Evolutionary conservation across 164 flowering plant genomes (phyloP).

Genomic region (Nymphaea colorata): DNA sequence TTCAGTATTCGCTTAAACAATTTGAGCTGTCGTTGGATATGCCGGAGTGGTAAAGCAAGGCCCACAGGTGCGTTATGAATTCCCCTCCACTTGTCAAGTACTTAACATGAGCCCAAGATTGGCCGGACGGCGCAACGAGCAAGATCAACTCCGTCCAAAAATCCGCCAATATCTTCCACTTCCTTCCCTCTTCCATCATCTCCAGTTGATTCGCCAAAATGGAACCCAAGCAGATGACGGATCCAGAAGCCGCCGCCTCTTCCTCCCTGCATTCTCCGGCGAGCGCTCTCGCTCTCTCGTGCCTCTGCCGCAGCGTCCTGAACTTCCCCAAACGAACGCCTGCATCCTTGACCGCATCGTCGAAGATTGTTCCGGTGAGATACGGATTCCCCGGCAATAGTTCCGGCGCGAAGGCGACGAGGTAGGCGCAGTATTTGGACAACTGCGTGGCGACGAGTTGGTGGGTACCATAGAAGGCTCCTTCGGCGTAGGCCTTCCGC

Average conservation of each 20-base stretch:
- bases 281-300: not conserved
- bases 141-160: conserved; percentile 7
- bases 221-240: not conserved
- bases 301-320: not conserved
- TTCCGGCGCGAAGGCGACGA: not conserved
- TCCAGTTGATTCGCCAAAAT: conserved; percentile 4
- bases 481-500: not conserved
- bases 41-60: conserved; percentile 5
- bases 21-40: not conserved
- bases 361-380: not conserved
- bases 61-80: conserved; percentile 6
- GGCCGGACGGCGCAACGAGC: conserved; percentile 5
- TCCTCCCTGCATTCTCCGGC: not conserved
- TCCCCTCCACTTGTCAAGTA: conserved; percentile 1
- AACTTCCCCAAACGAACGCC: not conserved
- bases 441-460: not conserved
- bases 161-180: conserved; percentile 11
- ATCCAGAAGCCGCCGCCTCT: not conserved
- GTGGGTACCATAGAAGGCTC: not conserved
- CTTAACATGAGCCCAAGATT: not conserved
- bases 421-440: conserved; percentile 3
- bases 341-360: not conserved
- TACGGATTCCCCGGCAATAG: not conserved
- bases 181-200: not conserved
- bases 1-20: no score